phyloP scores from a whole-genome alignment of 139 green algal species.

The Astrephomene gubernaculifera region DNA sequence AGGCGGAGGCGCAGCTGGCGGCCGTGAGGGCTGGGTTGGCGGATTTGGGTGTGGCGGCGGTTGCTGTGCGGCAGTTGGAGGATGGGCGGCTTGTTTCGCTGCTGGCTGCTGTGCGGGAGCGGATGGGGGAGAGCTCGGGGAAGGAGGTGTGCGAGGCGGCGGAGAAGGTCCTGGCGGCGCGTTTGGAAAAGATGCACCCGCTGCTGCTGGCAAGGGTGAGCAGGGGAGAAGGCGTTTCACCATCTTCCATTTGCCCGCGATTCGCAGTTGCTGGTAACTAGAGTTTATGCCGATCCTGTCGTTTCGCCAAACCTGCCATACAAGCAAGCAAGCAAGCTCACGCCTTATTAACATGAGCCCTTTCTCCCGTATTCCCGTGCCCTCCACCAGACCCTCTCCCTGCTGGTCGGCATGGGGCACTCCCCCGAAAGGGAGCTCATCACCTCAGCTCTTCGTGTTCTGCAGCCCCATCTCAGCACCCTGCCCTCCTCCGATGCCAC shows the following conservation, averaged over 20 bases:
- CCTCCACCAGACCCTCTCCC: background rate
- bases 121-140: background rate
- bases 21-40: background rate
- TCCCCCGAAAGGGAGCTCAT: background rate
- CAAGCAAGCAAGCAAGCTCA: background rate
- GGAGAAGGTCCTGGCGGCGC: background rate
- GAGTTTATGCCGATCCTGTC: background rate
- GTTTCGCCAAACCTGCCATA: background rate
- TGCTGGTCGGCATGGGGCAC: constrained; percentile 1
- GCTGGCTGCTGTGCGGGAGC: background rate
- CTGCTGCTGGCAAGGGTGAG: background rate
- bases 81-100: background rate
- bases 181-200: background rate
- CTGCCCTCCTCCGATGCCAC: background rate
- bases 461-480: background rate
- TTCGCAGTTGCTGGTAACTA: background rate
- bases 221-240: background rate
- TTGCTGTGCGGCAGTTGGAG: background rate
- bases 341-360: background rate
- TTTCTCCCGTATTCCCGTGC: background rate
- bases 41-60: background rate
- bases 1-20: background rate
- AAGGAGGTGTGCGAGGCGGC: background rate
- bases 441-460: background rate
- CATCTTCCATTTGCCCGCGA: too few species aligned